Evolutionary conservation across 306 rosid species (phyloP).

Genomic region (Fragaria iinumae): DNA sequence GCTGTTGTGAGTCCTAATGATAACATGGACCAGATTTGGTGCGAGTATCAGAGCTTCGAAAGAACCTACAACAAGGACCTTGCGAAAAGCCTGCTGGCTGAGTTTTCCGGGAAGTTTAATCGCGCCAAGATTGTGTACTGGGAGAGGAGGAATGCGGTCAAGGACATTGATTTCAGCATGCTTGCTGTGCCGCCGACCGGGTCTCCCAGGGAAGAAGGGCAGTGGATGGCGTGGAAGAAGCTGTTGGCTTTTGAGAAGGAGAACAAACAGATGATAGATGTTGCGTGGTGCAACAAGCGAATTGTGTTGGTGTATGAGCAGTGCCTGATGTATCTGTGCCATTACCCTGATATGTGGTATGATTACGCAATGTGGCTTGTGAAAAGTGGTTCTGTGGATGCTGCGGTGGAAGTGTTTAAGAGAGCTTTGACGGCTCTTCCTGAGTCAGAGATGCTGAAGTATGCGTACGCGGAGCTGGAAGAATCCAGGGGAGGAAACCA

Average conservation of each 20-base stretch:
- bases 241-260: slow-evolving; percentile 84
- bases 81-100: slow-evolving; percentile 77
- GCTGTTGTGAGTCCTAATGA: slow-evolving; percentile 80
- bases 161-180: slow-evolving; percentile 73
- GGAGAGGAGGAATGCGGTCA: slow-evolving; percentile 70
- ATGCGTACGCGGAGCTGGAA: slow-evolving; percentile 90
- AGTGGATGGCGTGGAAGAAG: slow-evolving; percentile 80
- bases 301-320: slow-evolving; percentile 69
- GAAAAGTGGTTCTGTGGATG: slow-evolving; percentile 69
- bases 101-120: slow-evolving; percentile 70
- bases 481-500: slow-evolving; percentile 86
- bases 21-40: slow-evolving; percentile 85
- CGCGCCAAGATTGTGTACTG: slow-evolving; percentile 82
- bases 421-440: slow-evolving; percentile 90
- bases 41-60: slow-evolving; percentile 79
- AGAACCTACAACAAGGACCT: slow-evolving; percentile 57
- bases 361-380: slow-evolving; percentile 94
- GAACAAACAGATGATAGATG: slow-evolving; percentile 86
- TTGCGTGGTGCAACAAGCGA: slow-evolving; percentile 77
- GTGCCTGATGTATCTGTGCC: slow-evolving; percentile 86
- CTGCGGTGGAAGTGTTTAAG: slow-evolving; percentile 85
- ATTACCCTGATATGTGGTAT: slow-evolving; percentile 88
- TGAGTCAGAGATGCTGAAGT: slow-evolving; percentile 76
- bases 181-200: slow-evolving; percentile 88
- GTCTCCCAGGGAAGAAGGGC: slow-evolving; percentile 74